Evolutionary conservation across 345 rosid species (phyloP).

Genomic region (Hirschfeldia incana): DNA sequence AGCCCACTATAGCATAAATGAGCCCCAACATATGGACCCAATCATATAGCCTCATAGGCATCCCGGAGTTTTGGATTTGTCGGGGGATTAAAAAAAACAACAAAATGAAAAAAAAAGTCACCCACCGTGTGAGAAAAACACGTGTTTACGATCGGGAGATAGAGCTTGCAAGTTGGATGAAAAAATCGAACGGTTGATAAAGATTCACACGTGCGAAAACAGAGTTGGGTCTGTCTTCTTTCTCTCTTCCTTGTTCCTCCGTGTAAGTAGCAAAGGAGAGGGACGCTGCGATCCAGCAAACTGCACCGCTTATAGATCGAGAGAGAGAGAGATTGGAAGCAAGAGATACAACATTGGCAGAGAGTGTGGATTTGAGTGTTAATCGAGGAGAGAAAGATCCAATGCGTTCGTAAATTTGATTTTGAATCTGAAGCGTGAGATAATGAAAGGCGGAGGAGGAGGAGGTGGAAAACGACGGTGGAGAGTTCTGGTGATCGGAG

Average conservation of each 20-base stretch:
- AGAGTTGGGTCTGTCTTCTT: constrained; percentile 30
- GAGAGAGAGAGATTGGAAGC: background rate
- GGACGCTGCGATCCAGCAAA: constrained; percentile 42
- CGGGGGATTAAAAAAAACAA: background rate
- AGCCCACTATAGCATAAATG: too few species aligned
- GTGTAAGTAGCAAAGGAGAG: constrained; percentile 15
- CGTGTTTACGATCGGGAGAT: constrained; percentile 22
- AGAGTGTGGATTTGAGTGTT: constrained; percentile 32
- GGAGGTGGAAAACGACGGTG: constrained; percentile 71
- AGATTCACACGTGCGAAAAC: constrained; percentile 24
- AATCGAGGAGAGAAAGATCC: constrained; percentile 28
- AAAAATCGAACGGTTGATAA: constrained; percentile 36
- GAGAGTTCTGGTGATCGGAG: constrained; percentile 69
- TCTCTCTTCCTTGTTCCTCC: background rate
- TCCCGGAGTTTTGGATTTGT: constrained; percentile 13
- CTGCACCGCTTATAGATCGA: constrained; percentile 17
- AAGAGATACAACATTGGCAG: background rate
- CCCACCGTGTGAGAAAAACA: constrained; percentile 39
- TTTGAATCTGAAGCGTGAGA: constrained; percentile 15
- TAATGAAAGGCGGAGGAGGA: constrained; percentile 38
- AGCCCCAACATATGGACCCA: background rate
- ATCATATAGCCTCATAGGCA: constrained; percentile 26
- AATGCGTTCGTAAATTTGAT: constrained; percentile 31
- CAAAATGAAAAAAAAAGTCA: background rate
- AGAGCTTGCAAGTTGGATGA: constrained; percentile 32